Evolutionary conservation across 768 basidiomycete species (phyloP).

Genomic region (Tylopilus rubrobrunneus): DNA sequence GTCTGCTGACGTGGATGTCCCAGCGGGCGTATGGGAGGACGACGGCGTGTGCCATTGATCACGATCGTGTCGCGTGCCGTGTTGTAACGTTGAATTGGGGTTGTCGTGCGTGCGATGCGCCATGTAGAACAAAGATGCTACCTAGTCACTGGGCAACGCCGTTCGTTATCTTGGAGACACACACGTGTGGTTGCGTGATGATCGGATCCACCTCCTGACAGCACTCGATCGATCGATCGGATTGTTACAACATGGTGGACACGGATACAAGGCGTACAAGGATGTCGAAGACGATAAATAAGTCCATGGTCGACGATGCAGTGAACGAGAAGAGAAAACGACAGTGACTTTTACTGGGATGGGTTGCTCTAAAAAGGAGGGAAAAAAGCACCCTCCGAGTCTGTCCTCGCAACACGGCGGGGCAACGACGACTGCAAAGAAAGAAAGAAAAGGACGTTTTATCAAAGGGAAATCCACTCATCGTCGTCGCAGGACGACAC

Average conservation of each 20-base stretch:
- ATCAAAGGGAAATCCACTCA: background rate
- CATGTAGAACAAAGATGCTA: too few species aligned
- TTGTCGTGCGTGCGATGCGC: too few species aligned
- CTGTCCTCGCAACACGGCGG: background rate
- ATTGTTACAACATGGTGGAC: background rate
- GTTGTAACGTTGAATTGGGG: background rate
- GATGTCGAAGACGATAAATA: conserved; percentile 9
- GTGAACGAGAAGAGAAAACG: conserved; percentile 1
- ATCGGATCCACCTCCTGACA: too few species aligned
- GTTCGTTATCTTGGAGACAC: too few species aligned
- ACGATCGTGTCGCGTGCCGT: background rate
- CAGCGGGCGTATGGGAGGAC: conserved; percentile 32
- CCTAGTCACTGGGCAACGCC: too few species aligned
- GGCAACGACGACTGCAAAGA: background rate
- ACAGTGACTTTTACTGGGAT: background rate
- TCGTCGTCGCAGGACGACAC: background rate
- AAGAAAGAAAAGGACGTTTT: background rate
- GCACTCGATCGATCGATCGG: background rate
- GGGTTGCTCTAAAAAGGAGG: background rate
- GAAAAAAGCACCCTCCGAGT: background rate
- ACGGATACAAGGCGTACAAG: background rate
- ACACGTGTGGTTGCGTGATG: too few species aligned
- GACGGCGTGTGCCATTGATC: conserved; percentile 31
- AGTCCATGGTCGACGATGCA: conserved; percentile 19
- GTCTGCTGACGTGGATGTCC: background rate